These are phyloP conservation scores for Ganoderma meredithae DNA, from an alignment of 1,284 basidiomycete species.

Conservation along the genomic window DNA sequence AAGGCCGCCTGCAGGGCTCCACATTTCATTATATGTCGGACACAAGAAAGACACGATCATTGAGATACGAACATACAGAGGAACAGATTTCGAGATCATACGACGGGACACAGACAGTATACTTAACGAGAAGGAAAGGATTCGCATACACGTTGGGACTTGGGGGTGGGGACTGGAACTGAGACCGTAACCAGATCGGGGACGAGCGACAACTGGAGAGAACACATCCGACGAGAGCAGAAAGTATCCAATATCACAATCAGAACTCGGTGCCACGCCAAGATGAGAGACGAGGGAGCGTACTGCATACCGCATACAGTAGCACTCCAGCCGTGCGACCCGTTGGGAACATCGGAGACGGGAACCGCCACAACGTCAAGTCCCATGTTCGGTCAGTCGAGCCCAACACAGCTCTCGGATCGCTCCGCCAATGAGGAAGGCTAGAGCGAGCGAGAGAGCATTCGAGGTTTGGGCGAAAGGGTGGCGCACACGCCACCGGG, in stretches of 20 bases:
- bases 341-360: slow-evolving; percentile 12
- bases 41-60: slow-evolving; percentile 14
- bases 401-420: not conserved
- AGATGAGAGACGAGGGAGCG: slow-evolving; percentile 18
- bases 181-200: slow-evolving; percentile 11
- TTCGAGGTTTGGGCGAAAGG: not conserved
- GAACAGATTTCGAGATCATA: not conserved
- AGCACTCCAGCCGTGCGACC: slow-evolving; percentile 18
- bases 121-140: slow-evolving; percentile 7
- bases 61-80: slow-evolving; percentile 1
- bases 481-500: not conserved
- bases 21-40: slow-evolving; percentile 12
- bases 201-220: slow-evolving; percentile 18
- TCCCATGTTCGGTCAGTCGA: not conserved
- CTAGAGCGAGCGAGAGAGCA: not conserved
- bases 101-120: slow-evolving; percentile 6
- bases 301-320: slow-evolving; percentile 26
- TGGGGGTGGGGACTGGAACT: slow-evolving; percentile 5
- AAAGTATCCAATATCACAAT: slow-evolving; percentile 28
- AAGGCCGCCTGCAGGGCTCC: slow-evolving; percentile 7
- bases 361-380: not conserved
- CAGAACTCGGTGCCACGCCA: slow-evolving; percentile 28
- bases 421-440: not conserved
- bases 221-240: slow-evolving; percentile 8
- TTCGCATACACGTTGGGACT: slow-evolving; percentile 26